These are phyloP conservation scores for Gossypium gossypioides DNA, from an alignment of 441 rosid species.

Conservation along the genomic window DNA sequence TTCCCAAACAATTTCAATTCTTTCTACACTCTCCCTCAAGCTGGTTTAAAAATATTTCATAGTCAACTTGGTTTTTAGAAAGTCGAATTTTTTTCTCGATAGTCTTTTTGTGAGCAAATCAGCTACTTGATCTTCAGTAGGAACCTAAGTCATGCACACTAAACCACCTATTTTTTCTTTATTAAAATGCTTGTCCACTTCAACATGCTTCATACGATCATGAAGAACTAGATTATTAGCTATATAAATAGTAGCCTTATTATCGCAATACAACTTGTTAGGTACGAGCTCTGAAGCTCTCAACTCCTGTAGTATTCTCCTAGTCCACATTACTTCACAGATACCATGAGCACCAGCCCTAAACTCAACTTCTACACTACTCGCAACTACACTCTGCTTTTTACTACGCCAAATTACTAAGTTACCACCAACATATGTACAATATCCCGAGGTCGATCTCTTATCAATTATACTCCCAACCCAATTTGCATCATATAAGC, in stretches of 20 bases:
- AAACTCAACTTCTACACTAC: background rate
- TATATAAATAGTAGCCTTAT: background rate
- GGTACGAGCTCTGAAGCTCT: background rate
- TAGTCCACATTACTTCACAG: background rate
- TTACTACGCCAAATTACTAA: background rate
- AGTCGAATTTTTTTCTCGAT: background rate
- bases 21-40: background rate
- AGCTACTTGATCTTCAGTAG: background rate
- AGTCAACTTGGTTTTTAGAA: background rate
- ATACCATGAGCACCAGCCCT: background rate
- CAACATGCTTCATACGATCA: background rate
- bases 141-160: background rate
- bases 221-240: background rate
- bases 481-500: background rate
- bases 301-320: background rate
- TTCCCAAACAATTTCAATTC: background rate
- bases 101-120: background rate
- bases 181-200: background rate
- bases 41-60: too few species aligned
- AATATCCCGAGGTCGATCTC: background rate
- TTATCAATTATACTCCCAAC: background rate
- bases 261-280: background rate
- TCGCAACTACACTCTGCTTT: background rate
- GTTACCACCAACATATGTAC: background rate
- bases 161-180: background rate